Evolutionary conservation across 2,329 filamentous ascomycete genomes (phyloP), one percentile per base, ranked within the genome.

Genomic region (Chaetomium sp.): DNA sequence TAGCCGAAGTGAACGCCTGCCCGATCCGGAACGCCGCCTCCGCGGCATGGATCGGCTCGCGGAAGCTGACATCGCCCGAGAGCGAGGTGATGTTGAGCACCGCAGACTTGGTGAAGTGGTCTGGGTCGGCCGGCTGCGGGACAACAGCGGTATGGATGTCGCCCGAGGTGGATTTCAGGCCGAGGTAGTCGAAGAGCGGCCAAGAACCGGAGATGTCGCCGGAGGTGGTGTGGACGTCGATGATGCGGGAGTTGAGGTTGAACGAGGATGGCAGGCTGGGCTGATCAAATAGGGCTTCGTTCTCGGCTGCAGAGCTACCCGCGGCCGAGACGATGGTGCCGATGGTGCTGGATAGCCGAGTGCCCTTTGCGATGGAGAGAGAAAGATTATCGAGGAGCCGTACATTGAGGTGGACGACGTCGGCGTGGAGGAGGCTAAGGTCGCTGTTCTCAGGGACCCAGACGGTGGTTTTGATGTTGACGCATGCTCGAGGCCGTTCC

Each of bases 101-200:
- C 1, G 78, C 78, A 0, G 73, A 63, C 14, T 67, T 67, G 6
- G 72, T 70, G 5, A 60, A 47, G 11, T 67, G 48, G n/a, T 68
- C 60, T 6, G 67, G 59, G 41, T 71, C 66, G n/a, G 62, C 71
- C 0, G 68, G 65, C 60, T 76, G 69, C 5, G 76, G 76, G 10
- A 66, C 68, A 52, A 81, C 66, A 37, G 68, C 69, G 3, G 71
- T 68, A 12, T 56, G 56, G 54, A 81, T 66, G 52, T 69, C 61
- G 47, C 79, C 79, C 0, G 78, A 76, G 0, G 69, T 68, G 6
- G 75, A 72, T 14, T 67, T 61, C n/a, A 81, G 65, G 14, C 56
- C 67, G 10, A 82, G 71, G 35, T 72, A 66, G 61, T 80, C 76
- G 63, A 75, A 77, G 1, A 82, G 68, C 0, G 79, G 76, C 69